phyloP scores from a whole-genome alignment of 106 monocot genomes.

The Dendrobium huoshanense region DNA sequence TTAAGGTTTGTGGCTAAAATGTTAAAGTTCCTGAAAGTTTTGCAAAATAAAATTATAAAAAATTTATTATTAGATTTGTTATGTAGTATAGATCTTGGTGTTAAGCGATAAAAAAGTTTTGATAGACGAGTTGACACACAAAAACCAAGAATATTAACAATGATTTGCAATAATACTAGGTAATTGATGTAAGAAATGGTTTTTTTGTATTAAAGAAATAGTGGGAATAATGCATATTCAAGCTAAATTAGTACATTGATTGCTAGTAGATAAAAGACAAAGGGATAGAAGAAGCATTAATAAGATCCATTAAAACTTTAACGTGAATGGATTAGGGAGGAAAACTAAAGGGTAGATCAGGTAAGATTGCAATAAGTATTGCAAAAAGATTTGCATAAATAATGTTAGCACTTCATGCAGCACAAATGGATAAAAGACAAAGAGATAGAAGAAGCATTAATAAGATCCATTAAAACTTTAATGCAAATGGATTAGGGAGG shows the following conservation, averaged over 20 bases:
- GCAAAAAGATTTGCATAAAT: neutral
- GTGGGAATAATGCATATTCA: neutral
- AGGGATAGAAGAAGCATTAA: neutral
- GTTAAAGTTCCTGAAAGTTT: neutral
- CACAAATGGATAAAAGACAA: neutral
- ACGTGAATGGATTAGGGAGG: neutral
- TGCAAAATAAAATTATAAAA: too few species aligned
- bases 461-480: neutral
- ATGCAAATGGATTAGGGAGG: neutral
- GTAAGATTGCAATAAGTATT: neutral
- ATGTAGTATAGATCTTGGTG: neutral
- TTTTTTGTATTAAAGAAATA: neutral
- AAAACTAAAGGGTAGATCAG: neutral
- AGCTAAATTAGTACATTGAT: neutral
- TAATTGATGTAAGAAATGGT: neutral
- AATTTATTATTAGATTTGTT: neutral
- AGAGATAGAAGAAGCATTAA: neutral
- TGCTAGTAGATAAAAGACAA: neutral
- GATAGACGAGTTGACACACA: neutral
- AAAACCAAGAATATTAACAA: neutral
- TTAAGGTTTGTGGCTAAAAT: neutral
- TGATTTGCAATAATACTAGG: neutral
- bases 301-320: neutral
- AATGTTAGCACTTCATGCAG: neutral
- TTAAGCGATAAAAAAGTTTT: neutral